phyloP scores from a whole-genome alignment of 495 filamentous ascomycete genomes.

The Neurospora terricola region DNA sequence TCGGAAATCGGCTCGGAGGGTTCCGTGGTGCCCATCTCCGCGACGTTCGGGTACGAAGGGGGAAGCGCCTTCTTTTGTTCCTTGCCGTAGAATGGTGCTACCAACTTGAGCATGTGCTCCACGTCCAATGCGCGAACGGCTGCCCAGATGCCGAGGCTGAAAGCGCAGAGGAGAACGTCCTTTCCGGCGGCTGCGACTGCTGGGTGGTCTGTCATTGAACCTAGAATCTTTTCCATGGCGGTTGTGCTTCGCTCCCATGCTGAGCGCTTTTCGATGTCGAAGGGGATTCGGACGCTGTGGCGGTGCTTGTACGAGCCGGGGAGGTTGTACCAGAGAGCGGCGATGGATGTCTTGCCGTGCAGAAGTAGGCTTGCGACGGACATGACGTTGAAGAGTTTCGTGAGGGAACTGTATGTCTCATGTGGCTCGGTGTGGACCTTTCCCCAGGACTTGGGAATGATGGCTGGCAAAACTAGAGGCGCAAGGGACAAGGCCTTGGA shows the following conservation, averaged over 20 bases:
- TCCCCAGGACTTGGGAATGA: slow-evolving; percentile 35
- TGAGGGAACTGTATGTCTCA: slow-evolving; percentile 27
- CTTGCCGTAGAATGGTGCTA: slow-evolving; percentile 10
- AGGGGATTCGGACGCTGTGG: slow-evolving; percentile 32
- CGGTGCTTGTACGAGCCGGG: slow-evolving; percentile 36
- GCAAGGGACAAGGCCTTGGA: slow-evolving; percentile 40
- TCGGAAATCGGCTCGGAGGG: neutral
- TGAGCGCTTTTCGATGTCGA: slow-evolving; percentile 30
- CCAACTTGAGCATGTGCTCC: slow-evolving; percentile 25
- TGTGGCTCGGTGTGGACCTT: slow-evolving; percentile 26
- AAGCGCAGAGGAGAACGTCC: slow-evolving; percentile 40
- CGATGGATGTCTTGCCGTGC: slow-evolving; percentile 28
- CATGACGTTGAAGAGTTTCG: slow-evolving; percentile 32
- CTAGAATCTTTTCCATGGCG: slow-evolving; percentile 31
- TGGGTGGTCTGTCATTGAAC: slow-evolving; percentile 36
- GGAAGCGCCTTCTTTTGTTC: neutral
- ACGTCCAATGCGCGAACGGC: slow-evolving; percentile 38
- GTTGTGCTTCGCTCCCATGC: slow-evolving; percentile 32
- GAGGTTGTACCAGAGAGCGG: slow-evolving; percentile 28
- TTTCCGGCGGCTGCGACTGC: slow-evolving; percentile 36
- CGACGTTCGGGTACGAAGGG: neutral
- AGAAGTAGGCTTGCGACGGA: slow-evolving; percentile 24
- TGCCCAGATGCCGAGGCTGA: slow-evolving; percentile 45
- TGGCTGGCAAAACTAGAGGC: slow-evolving; percentile 30
- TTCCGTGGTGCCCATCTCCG: neutral